Evolutionary conservation across 768 basidiomycete genomes (phyloP).

Genomic region (Termitomyces sp.): DNA sequence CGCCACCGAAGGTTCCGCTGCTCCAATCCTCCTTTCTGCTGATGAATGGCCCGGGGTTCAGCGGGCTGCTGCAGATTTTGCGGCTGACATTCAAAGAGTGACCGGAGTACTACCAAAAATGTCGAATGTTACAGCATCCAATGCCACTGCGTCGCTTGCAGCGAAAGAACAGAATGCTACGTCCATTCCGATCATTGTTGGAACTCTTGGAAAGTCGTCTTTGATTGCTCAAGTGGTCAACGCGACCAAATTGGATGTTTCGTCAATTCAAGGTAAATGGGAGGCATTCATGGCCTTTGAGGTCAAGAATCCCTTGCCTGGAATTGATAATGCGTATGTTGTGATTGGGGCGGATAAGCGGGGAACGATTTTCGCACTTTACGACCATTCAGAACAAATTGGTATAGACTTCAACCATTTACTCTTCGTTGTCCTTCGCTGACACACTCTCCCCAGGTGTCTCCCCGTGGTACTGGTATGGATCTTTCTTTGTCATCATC

Average conservation of each 20-base stretch:
- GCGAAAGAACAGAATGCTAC: slow-evolving; percentile 10
- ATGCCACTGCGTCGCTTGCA: slow-evolving; percentile 29
- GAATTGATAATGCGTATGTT: slow-evolving; percentile 55
- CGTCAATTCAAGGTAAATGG: slow-evolving; percentile 58
- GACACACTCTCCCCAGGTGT: slow-evolving; percentile 34
- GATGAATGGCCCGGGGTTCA: slow-evolving; percentile 67
- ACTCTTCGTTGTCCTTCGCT: neutral
- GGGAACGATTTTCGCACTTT: slow-evolving; percentile 61
- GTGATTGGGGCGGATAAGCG: slow-evolving; percentile 66
- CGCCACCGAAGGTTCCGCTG: slow-evolving; percentile 37
- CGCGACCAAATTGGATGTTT: slow-evolving; percentile 46
- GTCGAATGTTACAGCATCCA: slow-evolving; percentile 42
- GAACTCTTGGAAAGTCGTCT: slow-evolving; percentile 55
- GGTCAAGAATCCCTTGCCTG: slow-evolving; percentile 51
- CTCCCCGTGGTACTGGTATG: slow-evolving; percentile 65
- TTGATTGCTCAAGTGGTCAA: slow-evolving; percentile 48
- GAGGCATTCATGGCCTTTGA: slow-evolving; percentile 52
- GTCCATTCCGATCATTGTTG: slow-evolving; percentile 50
- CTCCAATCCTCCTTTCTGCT: slow-evolving; percentile 43
- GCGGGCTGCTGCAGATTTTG: slow-evolving; percentile 55
- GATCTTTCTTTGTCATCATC: slow-evolving; percentile 4
- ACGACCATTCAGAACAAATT: slow-evolving; percentile 67
- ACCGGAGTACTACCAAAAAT: slow-evolving; percentile 47
- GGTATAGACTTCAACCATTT: slow-evolving; percentile 25
- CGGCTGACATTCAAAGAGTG: slow-evolving; percentile 53